Conservation (phyloP, 148 eudicot species). For the Chenopodium berlandieri region DNA sequence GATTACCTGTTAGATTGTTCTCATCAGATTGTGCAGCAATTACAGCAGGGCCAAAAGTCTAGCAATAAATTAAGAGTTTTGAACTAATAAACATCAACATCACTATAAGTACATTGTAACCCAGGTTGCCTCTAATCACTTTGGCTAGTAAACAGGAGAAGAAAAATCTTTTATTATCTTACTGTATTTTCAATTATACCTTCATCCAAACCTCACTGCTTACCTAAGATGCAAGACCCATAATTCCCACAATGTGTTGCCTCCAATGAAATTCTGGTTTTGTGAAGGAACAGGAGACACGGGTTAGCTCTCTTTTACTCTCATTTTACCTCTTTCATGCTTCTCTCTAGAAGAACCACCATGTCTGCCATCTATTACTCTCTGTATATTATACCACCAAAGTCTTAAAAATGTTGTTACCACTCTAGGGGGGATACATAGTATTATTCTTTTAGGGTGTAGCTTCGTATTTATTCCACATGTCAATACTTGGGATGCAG, state of each 20-base stretch:
- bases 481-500: background rate
- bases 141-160: background rate
- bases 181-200: background rate
- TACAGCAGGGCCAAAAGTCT: conserved; percentile 68
- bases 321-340: background rate
- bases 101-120: conserved; percentile 79
- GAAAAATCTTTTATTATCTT: background rate
- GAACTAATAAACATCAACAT: conserved; percentile 97
- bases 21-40: conserved; percentile 90
- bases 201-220: background rate
- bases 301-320: background rate
- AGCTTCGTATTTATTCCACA: background rate
- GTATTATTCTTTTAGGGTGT: too few relatives aligned
- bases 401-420: background rate
- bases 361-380: background rate
- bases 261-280: background rate
- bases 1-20: conserved; percentile 63
- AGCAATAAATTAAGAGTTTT: conserved; percentile 73
- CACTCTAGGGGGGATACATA: background rate
- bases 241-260: background rate
- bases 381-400: background rate
- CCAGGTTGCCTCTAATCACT: conserved; percentile 34
- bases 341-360: background rate
- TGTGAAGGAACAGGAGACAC: background rate
- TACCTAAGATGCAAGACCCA: background rate